phyloP scores from a whole-genome alignment of 164 flowering plant genomes.

The Annona cherimola region DNA sequence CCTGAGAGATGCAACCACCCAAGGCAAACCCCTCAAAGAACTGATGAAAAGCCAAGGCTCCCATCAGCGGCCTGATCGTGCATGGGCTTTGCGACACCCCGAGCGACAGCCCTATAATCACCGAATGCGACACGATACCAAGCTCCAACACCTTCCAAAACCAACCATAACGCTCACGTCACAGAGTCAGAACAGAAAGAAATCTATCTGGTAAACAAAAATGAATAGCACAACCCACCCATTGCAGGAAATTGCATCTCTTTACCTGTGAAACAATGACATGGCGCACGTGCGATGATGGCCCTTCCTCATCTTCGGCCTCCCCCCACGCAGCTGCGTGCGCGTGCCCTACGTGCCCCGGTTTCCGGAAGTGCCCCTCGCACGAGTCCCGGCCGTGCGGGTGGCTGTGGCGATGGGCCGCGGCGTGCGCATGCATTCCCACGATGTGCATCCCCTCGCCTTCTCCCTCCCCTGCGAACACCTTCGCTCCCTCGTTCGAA shows the following conservation, averaged over 20 bases:
- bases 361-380: constrained; percentile 17
- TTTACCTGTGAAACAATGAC: constrained; percentile 91
- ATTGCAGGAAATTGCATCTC: not conserved
- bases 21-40: constrained; percentile 97
- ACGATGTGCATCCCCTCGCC: constrained; percentile 90
- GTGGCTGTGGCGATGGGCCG: constrained; percentile 84
- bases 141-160: constrained; percentile 73
- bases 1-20: constrained; percentile 91
- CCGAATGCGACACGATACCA: constrained; percentile 90
- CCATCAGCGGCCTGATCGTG: constrained; percentile 75
- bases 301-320: constrained; percentile 33
- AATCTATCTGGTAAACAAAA: not conserved
- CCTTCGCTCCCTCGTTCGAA: constrained; percentile 14
- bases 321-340: constrained; percentile 32
- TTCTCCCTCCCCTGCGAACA: constrained; percentile 71
- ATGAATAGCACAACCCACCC: not conserved
- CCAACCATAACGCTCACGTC: not conserved
- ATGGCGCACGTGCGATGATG: constrained; percentile 41
- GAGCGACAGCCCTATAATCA: constrained; percentile 81
- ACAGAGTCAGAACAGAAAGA: not conserved
- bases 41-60: constrained; percentile 87
- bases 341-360: constrained; percentile 24
- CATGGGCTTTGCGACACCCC: constrained; percentile 95
- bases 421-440: constrained; percentile 92
- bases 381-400: constrained; percentile 52